Base-by-base conservation (phyloP, 768 basidiomycete genomes). In the Naganishia vishniacii region DNA sequence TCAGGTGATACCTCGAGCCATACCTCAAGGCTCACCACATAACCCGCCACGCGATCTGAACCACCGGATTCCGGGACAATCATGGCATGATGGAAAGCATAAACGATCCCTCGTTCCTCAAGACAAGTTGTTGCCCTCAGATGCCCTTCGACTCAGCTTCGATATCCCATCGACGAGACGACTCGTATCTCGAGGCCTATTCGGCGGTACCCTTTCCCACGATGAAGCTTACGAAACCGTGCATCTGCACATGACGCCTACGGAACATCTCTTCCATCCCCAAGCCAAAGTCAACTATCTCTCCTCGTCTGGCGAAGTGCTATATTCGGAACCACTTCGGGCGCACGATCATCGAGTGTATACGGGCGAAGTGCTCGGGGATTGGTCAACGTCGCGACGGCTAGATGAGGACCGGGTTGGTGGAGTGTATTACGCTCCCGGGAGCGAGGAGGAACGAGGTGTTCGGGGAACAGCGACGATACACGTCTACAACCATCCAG, bases 391-490 rank as follows among this genome's bases (percentile, higher is more conserved):
- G 20, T 7, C 53, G 15, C 51, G 53, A 23, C 40, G 63, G 23
- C 13, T 64, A 40, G 23, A 58, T 42, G 63, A 64, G 37, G 81
- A 48, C 81, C 81, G 64, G 75, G 80, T 56, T 37, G 64, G 66
- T 28, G 72, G 73, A 45, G 44, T 56, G 18, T 40, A 44, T 15
- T 70, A 70, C n/a, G 8, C 60, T 29, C 45, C 37, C 9, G 53
- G 40, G 11, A 18, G 45, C 31, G 56, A 62, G 48, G 65, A 66
- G n/a, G 67, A 70, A 11, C 77, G 80, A 29, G 62, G 71, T 29
- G 82, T 82, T 44, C 80, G 86, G 12, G 90, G 90, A 26, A 88
- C 86, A 84, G 89, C 88, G 18, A 84, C 87, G 23, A 84, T 92
- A 47, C 68, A 83, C 86, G 77, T 82, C 89, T 3, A 58, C 23